A percentile compares a stretch with the other conserved stretches of the same genome.
phyloP scores from a whole-genome alignment of 768 basidiomycete species.

The Kondoa subrosea region DNA sequence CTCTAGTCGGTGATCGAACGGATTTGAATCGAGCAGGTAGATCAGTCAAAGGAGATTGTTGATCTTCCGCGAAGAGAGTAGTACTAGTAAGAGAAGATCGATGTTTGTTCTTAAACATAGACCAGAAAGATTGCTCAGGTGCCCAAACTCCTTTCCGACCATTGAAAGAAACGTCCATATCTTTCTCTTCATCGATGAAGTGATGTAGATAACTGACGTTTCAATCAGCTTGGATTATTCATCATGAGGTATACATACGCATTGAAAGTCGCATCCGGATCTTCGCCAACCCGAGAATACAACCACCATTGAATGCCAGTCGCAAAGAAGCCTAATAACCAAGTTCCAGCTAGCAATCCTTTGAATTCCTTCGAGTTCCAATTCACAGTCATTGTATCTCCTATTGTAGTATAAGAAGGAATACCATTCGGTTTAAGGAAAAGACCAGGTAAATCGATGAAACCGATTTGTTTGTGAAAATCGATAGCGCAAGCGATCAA shows the following conservation, averaged over 20 bases:
- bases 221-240: too few species aligned
- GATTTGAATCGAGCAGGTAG: too few species aligned
- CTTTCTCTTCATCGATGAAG: constrained; percentile 6
- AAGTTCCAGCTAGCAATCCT: constrained; percentile 15
- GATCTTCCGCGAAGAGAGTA: neutral
- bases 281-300: constrained; percentile 14
- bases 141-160: constrained; percentile 9
- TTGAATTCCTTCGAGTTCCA: constrained; percentile 9
- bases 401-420: neutral
- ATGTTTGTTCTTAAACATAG: neutral
- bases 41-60: too few species aligned
- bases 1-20: neutral
- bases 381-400: neutral
- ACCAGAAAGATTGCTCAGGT: neutral
- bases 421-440: constrained; percentile 8
- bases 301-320: constrained; percentile 16
- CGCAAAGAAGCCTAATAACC: constrained; percentile 11
- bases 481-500: constrained; percentile 9
- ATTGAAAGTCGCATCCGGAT: constrained; percentile 16
- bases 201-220: constrained; percentile 16
- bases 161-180: neutral
- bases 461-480: neutral
- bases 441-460: constrained; percentile 6
- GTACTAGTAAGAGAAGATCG: neutral
- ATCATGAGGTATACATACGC: too few species aligned